Conservation (phyloP, 768 basidiomycete species). For the Leccinum subgranulosum region DNA sequence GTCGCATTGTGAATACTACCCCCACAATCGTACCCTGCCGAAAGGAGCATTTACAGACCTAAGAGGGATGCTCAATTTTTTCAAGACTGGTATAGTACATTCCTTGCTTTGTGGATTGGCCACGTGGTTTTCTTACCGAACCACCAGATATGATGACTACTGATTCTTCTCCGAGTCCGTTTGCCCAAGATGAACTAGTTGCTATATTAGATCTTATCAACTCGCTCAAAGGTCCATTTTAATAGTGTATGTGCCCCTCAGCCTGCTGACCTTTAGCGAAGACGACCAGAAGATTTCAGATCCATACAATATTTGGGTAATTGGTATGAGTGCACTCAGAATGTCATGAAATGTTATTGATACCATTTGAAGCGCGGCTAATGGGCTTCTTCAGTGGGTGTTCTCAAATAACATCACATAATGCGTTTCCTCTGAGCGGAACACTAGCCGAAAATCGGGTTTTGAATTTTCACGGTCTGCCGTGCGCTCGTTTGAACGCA, state of each 20-base stretch:
- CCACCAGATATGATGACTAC: constrained; percentile 14
- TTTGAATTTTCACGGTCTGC: constrained; percentile 9
- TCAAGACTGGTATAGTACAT: constrained; percentile 8
- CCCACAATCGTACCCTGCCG: constrained; percentile 1
- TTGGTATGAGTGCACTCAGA: background rate
- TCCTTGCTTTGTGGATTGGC: background rate
- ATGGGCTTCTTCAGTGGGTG: constrained; percentile 15
- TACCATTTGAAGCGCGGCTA: constrained; percentile 4
- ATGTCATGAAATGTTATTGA: background rate
- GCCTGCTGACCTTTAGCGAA: background rate
- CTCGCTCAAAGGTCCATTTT: constrained; percentile 8
- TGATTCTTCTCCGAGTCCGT: constrained; percentile 16
- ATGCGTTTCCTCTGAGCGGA: background rate
- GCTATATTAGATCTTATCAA: constrained; percentile 12
- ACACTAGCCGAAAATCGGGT: constrained; percentile 13
- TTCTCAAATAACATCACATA: background rate
- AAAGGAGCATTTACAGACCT: constrained; percentile 4
- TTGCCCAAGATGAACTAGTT: constrained; percentile 11
- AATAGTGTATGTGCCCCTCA: background rate
- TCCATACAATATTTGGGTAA: background rate
- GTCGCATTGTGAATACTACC: constrained; percentile 18
- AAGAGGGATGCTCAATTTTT: constrained; percentile 15
- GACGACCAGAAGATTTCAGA: constrained; percentile 1
- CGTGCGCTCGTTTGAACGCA: constrained; percentile 10
- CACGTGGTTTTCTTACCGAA: background rate